phyloP scores from a whole-genome alignment of 306 rosid species.

The Vigna mungo region DNA sequence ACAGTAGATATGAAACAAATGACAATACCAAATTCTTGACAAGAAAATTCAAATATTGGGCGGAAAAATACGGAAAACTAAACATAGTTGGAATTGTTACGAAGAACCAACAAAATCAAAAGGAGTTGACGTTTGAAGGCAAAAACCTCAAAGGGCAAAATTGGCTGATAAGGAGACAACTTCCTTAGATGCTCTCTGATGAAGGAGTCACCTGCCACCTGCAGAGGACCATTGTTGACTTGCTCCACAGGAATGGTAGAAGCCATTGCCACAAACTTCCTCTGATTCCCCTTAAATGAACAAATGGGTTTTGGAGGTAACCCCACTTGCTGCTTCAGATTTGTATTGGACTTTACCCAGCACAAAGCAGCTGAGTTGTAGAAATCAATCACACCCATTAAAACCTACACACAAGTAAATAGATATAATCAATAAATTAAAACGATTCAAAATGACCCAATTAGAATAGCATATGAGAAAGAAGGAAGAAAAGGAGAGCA shows the following conservation, averaged over 20 bases:
- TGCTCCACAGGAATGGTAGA: constrained; percentile 62
- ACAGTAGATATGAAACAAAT: constrained; percentile 1
- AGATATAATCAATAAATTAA: background rate
- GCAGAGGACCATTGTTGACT: constrained; percentile 49
- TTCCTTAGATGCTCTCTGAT: constrained; percentile 82
- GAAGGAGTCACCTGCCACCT: constrained; percentile 77
- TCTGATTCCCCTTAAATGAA: constrained; percentile 49
- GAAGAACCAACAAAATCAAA: constrained; percentile 5
- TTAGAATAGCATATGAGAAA: background rate
- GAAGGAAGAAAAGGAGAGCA: background rate
- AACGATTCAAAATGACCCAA: background rate
- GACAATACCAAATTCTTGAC: constrained; percentile 16
- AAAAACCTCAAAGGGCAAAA: constrained; percentile 91
- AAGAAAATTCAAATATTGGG: background rate
- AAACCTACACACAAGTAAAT: constrained; percentile 26
- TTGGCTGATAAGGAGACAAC: constrained; percentile 90
- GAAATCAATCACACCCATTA: constrained; percentile 70
- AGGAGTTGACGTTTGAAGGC: background rate
- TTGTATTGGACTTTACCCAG: constrained; percentile 35
- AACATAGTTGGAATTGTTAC: background rate
- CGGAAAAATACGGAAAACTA: constrained; percentile 1
- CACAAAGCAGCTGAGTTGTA: constrained; percentile 47
- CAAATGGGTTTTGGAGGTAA: constrained; percentile 46
- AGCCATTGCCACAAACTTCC: constrained; percentile 63
- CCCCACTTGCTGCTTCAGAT: constrained; percentile 37